These are phyloP conservation scores for Pezizomycotina sp. DNA, from an alignment of 2,329 filamentous ascomycete genomes.

Conservation along the genomic window DNA sequence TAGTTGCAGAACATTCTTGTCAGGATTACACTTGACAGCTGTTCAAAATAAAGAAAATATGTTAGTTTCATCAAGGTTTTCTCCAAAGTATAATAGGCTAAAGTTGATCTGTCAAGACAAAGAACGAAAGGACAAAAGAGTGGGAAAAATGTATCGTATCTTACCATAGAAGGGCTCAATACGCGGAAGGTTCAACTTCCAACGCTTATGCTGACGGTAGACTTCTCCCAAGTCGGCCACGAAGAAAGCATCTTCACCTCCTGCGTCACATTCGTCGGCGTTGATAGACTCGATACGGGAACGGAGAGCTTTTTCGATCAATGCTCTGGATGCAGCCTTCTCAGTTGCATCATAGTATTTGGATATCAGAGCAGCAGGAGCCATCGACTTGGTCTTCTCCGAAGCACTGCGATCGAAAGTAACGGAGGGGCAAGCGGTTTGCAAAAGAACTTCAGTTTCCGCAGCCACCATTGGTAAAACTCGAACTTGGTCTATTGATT, in stretches of 20 bases:
- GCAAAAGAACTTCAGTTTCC: constrained; percentile 20
- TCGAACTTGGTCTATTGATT: too few relatives aligned
- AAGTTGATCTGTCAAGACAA: constrained; percentile 14
- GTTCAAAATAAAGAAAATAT: constrained; percentile 13
- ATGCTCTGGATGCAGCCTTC: constrained; percentile 44
- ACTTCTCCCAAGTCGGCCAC: constrained; percentile 95
- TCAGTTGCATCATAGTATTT: constrained; percentile 19
- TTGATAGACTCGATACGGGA: constrained; percentile 70
- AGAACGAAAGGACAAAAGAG: neutral
- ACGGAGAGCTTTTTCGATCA: constrained; percentile 78
- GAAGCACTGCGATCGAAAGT: constrained; percentile 25
- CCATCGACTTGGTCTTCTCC: constrained; percentile 31
- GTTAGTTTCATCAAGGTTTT: constrained; percentile 1
- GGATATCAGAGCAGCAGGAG: constrained; percentile 24
- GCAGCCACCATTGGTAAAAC: constrained; percentile 23
- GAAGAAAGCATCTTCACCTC: constrained; percentile 96
- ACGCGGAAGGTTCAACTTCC: constrained; percentile 84
- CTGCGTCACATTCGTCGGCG: constrained; percentile 71
- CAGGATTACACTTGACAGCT: constrained; percentile 99
- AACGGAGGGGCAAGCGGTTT: constrained; percentile 16
- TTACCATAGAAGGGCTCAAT: constrained; percentile 93
- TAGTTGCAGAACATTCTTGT: constrained; percentile 72
- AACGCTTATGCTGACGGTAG: constrained; percentile 94
- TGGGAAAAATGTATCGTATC: constrained; percentile 26
- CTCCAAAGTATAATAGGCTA: constrained; percentile 6